Evolutionary conservation across 805 yeast species (phyloP).

Genomic region (Spathaspora gorwiae): DNA sequence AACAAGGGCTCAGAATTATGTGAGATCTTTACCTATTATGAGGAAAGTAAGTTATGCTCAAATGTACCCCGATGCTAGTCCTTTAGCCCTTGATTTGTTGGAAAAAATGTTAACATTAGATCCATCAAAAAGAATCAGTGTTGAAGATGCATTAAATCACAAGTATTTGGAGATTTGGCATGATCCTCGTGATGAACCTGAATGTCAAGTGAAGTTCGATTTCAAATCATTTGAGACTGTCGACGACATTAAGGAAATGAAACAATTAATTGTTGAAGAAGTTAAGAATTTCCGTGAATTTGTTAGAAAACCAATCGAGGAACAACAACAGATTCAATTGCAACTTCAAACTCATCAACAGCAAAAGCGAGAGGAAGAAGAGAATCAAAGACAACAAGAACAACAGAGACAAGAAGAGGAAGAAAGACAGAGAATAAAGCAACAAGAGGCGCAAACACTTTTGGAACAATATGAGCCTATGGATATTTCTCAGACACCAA

Average conservation of each 20-base stretch:
- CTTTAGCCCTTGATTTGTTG: slow-evolving; percentile 77
- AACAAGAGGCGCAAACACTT: slow-evolving; percentile 3
- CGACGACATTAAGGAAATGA: slow-evolving; percentile 74
- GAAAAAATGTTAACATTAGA: slow-evolving; percentile 84
- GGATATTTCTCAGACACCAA: slow-evolving; percentile 5
- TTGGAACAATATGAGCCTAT: slow-evolving; percentile 3
- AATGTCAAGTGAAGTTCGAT: slow-evolving; percentile 75
- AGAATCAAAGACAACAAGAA: slow-evolving; percentile 14
- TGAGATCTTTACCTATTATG: slow-evolving; percentile 79
- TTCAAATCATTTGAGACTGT: slow-evolving; percentile 77
- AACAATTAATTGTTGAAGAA: slow-evolving; percentile 72
- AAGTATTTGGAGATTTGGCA: slow-evolving; percentile 93
- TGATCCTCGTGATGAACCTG: slow-evolving; percentile 88
- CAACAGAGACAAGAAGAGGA: slow-evolving; percentile 15
- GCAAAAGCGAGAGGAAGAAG: slow-evolving; percentile 21
- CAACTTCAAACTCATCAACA: slow-evolving; percentile 28
- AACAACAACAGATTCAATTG: slow-evolving; percentile 39
- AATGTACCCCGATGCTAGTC: slow-evolving; percentile 81
- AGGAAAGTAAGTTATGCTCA: slow-evolving; percentile 67
- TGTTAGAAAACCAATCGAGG: slow-evolving; percentile 72
- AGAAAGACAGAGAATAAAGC: slow-evolving; percentile 3
- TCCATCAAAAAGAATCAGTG: slow-evolving; percentile 83
- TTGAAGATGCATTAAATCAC: slow-evolving; percentile 84
- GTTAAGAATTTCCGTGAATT: slow-evolving; percentile 72
- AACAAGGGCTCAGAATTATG: slow-evolving; percentile 86